These are phyloP conservation scores for Plasmopara halstedii DNA, from an alignment of 352 stramenopile genomes.

Conservation along the genomic window DNA sequence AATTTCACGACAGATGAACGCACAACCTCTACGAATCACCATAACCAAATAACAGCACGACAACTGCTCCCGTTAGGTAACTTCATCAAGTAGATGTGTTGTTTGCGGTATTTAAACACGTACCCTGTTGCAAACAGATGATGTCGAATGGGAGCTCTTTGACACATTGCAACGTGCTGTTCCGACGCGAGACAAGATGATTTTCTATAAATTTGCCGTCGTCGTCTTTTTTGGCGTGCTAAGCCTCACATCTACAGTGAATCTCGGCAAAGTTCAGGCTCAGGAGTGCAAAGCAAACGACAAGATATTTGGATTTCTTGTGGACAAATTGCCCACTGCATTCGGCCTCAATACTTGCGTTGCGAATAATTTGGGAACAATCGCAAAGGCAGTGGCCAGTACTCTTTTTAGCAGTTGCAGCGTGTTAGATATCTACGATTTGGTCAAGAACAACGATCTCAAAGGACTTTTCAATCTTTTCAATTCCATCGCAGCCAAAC, in stretches of 20 bases:
- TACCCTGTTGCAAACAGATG: too few species aligned
- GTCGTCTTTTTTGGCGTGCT: conserved; percentile 11
- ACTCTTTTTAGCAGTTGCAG: conserved; percentile 31
- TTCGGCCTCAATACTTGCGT: conserved; percentile 44
- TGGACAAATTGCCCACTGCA: conserved; percentile 19
- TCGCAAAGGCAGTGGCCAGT: conserved; percentile 21
- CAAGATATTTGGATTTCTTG: conserved; percentile 20
- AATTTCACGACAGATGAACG: too few species aligned
- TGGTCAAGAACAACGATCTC: conserved; percentile 29
- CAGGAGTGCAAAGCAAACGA: conserved; percentile 20
- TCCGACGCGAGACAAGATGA: conserved; percentile 11
- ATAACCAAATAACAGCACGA: too few species aligned
- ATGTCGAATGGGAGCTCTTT: neutral
- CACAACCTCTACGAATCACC: too few species aligned
- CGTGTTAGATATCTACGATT: conserved; percentile 22
- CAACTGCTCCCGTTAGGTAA: too few species aligned
- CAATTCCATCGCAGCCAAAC: conserved; percentile 24
- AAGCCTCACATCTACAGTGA: conserved; percentile 3
- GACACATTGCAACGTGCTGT: neutral
- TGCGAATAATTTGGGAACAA: conserved; percentile 35
- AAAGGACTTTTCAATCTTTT: conserved; percentile 19
- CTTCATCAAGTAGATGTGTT: too few species aligned
- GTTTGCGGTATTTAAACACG: too few species aligned
- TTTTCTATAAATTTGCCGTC: conserved; percentile 11
- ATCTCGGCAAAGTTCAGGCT: conserved; percentile 8